A percentile compares a stretch with the other conserved stretches of the same genome.
These are phyloP conservation scores for Argentina anserina DNA, from an alignment of 306 rosid genomes.

Conservation along the genomic window DNA sequence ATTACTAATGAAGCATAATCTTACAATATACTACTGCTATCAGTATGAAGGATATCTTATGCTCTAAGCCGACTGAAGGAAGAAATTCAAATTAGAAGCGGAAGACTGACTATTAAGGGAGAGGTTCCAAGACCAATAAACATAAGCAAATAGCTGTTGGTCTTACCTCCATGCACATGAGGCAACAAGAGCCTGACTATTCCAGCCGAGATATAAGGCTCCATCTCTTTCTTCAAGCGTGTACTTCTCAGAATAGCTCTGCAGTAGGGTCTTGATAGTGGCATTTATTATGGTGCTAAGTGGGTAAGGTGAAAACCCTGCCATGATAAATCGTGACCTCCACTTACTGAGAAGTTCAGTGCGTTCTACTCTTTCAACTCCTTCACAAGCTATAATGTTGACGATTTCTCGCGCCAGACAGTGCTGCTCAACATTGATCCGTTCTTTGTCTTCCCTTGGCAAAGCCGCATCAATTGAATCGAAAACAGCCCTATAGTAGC, in stretches of 20 bases:
- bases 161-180: slow-evolving; percentile 80
- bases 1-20: not conserved
- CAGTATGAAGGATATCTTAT: not conserved
- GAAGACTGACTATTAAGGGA: slow-evolving; percentile 8
- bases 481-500: slow-evolving; percentile 56
- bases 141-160: not conserved
- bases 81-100: not conserved
- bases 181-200: slow-evolving; percentile 49
- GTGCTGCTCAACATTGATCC: slow-evolving; percentile 82
- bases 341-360: slow-evolving; percentile 67
- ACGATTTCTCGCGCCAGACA: slow-evolving; percentile 86
- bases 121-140: not conserved
- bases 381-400: slow-evolving; percentile 89
- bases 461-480: slow-evolving; percentile 68
- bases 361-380: slow-evolving; percentile 84
- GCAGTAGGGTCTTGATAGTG: slow-evolving; percentile 61
- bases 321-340: slow-evolving; percentile 69
- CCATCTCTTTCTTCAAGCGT: slow-evolving; percentile 79
- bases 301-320: slow-evolving; percentile 72
- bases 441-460: slow-evolving; percentile 65
- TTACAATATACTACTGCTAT: not conserved
- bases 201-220: slow-evolving; percentile 76
- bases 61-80: not conserved
- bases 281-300: slow-evolving; percentile 55
- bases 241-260: slow-evolving; percentile 61